These are phyloP conservation scores for Trichoderma citrinoviride DNA, from an alignment of 2,329 filamentous ascomycete genomes.

Conservation along the genomic window DNA sequence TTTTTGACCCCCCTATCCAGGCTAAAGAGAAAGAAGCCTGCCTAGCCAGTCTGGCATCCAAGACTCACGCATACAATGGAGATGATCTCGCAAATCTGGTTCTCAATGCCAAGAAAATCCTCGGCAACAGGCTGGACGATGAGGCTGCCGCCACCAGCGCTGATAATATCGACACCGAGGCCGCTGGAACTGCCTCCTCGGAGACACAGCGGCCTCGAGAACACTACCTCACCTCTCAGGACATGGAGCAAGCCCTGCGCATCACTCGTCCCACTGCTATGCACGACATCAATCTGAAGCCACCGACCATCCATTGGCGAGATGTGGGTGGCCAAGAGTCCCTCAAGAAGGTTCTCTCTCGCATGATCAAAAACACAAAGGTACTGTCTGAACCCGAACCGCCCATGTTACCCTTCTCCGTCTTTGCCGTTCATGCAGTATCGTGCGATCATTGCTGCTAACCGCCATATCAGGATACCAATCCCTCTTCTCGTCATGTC, in stretches of 20 bases:
- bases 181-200: background rate
- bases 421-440: background rate
- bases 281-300: conserved; percentile 84
- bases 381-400: conserved; percentile 24
- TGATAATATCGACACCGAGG: background rate
- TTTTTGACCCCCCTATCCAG: conserved; percentile 50
- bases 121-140: conserved; percentile 28
- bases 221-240: conserved; percentile 40
- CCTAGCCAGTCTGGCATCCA: conserved; percentile 62
- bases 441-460: background rate
- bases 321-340: conserved; percentile 83
- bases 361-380: conserved; percentile 46
- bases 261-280: conserved; percentile 79
- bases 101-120: conserved; percentile 32
- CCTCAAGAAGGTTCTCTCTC: conserved; percentile 62
- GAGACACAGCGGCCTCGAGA: conserved; percentile 21
- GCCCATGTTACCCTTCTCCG: background rate
- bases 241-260: conserved; percentile 64
- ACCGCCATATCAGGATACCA: conserved; percentile 29
- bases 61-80: conserved; percentile 84
- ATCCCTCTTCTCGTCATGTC: conserved; percentile 35
- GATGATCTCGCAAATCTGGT: conserved; percentile 70
- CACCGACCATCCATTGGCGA: conserved; percentile 78
- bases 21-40: conserved; percentile 49
- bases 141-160: conserved; percentile 21